Base-by-base conservation (phyloP, 805 yeast species). In the Candida mattraensis region DNA sequence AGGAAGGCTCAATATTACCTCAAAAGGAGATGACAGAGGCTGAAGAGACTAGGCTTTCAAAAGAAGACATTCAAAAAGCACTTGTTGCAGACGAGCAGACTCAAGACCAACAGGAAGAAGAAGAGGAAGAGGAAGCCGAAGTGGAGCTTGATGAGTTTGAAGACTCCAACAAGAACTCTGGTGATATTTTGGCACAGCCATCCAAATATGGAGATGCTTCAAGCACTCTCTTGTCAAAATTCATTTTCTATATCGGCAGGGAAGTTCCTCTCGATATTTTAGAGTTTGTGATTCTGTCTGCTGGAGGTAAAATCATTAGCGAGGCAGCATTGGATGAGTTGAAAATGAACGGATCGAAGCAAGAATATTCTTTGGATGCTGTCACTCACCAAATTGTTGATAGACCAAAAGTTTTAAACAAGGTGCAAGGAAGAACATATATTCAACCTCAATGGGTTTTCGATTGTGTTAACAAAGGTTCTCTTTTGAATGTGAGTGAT, bases 391-490 rank as follows among this genome's bases (percentile, higher is more conserved):
- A 91, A 64, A 83, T 93, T 50, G 81, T 83, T 46, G 99, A 93
- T 64, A 80, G 99, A 63, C 98, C 99, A 19, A 80, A 79, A 53
- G 63, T 91, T 28, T 58, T 72, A 18, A 72, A 77, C 45, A 86
- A 81, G 58, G 87, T 88, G 28, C 83, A 87, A 42, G 96, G 96
- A 33, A 79, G 98, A 69, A 86, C 95, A 0, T 93, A 93, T 57
- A 62, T 91, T 30, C 99, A 93, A 67, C 99, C 99, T 13, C 99
- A 93, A 70, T 93, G 99, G 99, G 72, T 93, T 19, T 89, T 93
- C 60, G 99, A 93, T 61, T 81, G 83, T 54, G 67, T 93, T 42
- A 93, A 93, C 68, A 83, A 83, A 64, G 75, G 78, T 32, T 70
- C 75, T 41, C 70, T 93, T 42, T 69, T 84, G 41, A 78, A 93